These are phyloP conservation scores for Solanum chiquidenum DNA, from an alignment of 257 asterid species.

Conservation along the genomic window DNA sequence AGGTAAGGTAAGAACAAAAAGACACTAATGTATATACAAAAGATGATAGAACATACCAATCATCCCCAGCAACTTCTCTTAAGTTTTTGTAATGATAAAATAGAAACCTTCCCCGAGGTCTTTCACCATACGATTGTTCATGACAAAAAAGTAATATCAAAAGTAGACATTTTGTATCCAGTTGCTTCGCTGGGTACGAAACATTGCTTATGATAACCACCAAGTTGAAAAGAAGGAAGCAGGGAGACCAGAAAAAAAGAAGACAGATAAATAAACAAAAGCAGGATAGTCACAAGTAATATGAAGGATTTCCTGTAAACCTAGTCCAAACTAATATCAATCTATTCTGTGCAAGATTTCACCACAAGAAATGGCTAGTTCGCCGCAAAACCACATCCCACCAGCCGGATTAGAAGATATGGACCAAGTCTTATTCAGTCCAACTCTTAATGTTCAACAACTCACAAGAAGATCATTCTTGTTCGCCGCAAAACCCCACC, in stretches of 20 bases:
- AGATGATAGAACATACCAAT: neutral
- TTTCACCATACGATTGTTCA: neutral
- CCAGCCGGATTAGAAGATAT: neutral
- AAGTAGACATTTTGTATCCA: neutral
- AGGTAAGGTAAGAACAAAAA: neutral
- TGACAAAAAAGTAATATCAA: neutral
- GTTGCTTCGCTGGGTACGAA: neutral
- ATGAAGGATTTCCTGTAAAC: neutral
- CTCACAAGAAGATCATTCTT: neutral
- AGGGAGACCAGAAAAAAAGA: neutral
- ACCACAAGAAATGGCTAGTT: neutral
- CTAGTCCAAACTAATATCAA: neutral
- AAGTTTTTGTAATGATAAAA: neutral
- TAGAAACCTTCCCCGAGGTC: neutral
- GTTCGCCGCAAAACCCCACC: neutral
- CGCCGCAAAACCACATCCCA: neutral
- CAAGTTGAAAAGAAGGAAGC: neutral
- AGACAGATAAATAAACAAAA: neutral
- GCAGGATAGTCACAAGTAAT: neutral
- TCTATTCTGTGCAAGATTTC: neutral
- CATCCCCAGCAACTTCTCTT: neutral
- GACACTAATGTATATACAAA: neutral
- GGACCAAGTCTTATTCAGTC: neutral
- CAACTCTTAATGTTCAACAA: neutral
- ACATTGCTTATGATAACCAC: neutral